phyloP scores from a whole-genome alignment of 2,329 filamentous ascomycete genomes.

The Didymella exigua region DNA sequence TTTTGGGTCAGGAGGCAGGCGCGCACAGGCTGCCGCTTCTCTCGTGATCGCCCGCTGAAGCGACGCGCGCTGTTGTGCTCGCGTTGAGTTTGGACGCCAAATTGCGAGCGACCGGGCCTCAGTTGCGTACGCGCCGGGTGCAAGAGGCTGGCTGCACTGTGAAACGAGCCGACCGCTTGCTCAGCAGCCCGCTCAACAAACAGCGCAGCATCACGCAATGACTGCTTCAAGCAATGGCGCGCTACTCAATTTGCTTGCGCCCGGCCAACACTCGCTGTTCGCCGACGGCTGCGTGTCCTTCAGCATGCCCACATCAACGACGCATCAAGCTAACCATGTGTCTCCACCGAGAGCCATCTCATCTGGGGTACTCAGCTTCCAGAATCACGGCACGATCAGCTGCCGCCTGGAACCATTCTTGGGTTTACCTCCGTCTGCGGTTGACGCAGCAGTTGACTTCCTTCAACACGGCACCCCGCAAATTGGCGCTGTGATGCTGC shows the following conservation, averaged over 20 bases:
- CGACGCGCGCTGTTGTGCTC: constrained; percentile 15
- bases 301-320: constrained; percentile 8
- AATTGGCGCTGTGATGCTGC: constrained; percentile 27
- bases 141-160: constrained; percentile 7
- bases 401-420: constrained; percentile 22
- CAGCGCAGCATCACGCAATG: constrained; percentile 6
- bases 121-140: neutral
- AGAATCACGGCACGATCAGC: constrained; percentile 23
- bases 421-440: constrained; percentile 1
- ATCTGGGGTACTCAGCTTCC: constrained; percentile 23
- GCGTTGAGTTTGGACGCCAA: constrained; percentile 18
- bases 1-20: constrained; percentile 43
- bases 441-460: neutral
- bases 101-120: constrained; percentile 12
- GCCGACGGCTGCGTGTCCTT: constrained; percentile 24
- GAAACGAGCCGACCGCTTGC: constrained; percentile 13
- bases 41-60: constrained; percentile 37
- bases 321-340: constrained; percentile 23
- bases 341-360: constrained; percentile 28
- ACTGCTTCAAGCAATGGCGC: constrained; percentile 2
- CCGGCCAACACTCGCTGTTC: constrained; percentile 13
- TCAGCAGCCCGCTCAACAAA: neutral
- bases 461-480: constrained; percentile 31
- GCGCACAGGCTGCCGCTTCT: constrained; percentile 36
- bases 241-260: neutral